Conservation (phyloP, 257 asterid genomes). For the Solanum bulbocastanum region DNA sequence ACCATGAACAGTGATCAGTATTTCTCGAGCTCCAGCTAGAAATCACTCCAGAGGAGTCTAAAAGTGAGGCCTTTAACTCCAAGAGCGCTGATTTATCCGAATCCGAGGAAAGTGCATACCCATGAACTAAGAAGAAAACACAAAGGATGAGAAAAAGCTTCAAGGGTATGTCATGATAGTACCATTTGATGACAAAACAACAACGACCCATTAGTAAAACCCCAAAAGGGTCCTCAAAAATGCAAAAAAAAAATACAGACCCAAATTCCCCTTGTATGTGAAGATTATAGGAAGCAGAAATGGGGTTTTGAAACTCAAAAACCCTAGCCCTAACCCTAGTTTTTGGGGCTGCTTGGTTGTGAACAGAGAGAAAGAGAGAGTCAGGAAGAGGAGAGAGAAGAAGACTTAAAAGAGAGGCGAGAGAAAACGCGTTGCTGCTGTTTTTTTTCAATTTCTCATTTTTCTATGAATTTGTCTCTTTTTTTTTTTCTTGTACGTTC, state of each 20-base stretch:
- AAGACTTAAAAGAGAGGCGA: background rate
- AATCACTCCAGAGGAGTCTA: slow-evolving; percentile 55
- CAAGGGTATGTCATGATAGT: slow-evolving; percentile 33
- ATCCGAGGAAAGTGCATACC: slow-evolving; percentile 34
- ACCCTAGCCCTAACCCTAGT: slow-evolving; percentile 51
- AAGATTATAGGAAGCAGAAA: background rate
- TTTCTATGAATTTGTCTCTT: background rate
- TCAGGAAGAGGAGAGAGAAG: slow-evolving; percentile 2
- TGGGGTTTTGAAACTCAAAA: background rate
- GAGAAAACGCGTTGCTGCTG: slow-evolving; percentile 40
- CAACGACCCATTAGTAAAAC: slow-evolving; percentile 58
- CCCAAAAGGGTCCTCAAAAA: slow-evolving; percentile 44
- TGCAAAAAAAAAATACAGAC: background rate
- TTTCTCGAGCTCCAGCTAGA: slow-evolving; percentile 44
- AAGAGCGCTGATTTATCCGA: slow-evolving; percentile 73
- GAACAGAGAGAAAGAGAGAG: slow-evolving; percentile 16
- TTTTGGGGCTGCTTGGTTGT: slow-evolving; percentile 20
- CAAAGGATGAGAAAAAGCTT: slow-evolving; percentile 36
- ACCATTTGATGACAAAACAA: slow-evolving; percentile 45
- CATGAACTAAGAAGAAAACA: slow-evolving; percentile 33
- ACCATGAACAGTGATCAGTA: slow-evolving; percentile 61
- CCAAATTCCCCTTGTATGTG: slow-evolving; percentile 3
- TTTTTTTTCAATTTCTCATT: background rate
- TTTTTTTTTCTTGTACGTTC: background rate
- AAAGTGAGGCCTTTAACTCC: slow-evolving; percentile 61